Base-by-base conservation (phyloP, 2,329 filamentous ascomycete species). In the Epichloe hybrida region DNA sequence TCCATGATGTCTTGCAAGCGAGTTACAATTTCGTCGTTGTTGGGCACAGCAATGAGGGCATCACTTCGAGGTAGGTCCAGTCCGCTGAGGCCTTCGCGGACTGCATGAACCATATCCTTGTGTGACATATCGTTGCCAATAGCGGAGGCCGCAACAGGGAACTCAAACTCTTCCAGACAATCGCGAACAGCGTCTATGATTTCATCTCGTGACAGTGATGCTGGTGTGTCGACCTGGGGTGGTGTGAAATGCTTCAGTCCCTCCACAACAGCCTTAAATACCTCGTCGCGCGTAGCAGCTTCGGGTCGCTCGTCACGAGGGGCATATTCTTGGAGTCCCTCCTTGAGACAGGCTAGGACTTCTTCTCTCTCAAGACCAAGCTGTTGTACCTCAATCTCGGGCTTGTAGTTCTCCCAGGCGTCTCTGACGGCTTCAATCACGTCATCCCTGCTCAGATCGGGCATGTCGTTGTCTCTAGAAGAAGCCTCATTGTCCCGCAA, bases 321-420 rank as follows among this genome's bases (percentile, higher is more conserved):
- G 1, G 75, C 75, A 61, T 93, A 89, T 45, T 88, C 81, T 56
- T 86, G 81, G 0, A 97, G 76, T 0, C 91, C 91, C 69, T 96
- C 85, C 57, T 86, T 83, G 27, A 97, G 75, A 57, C 89, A 95
- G 39, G 85, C 81, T 13, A 97, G 73, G 46, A 97, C 86, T 62
- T 97, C 91, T 12, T 96, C 88, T 5, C 88, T 79, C 64, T 95
- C 91, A 1, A 97, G 73, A 2, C 90, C 91, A 55, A 94, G 86
- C 59, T 95, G 88, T 59, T 95, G 85, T 4, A 95, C 76, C 58
- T 95, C 84, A 48, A 95, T 88, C 59, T 96, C 88, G 1, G 91
- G 91, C 67, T 95, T 95, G 69, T 95, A 95, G 50, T 83, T 87
- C 62, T 96, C 91, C 81, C 89, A 95, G 1, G 90, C 91, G 58